Conservation (phyloP, 2,329 filamentous ascomycete species). For the Scytalidium lignicola region DNA sequence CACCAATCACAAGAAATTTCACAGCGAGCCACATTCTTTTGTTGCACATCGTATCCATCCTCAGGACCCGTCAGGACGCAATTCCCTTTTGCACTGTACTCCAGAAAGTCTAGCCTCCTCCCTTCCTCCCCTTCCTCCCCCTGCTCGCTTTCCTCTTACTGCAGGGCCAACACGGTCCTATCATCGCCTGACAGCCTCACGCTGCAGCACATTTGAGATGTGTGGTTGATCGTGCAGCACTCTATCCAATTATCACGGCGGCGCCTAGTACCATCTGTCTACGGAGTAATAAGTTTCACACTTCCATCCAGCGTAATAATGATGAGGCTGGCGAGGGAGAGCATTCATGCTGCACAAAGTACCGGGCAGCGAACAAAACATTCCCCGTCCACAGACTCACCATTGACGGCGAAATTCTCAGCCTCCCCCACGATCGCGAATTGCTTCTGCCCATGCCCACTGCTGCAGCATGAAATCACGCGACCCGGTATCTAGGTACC, state of each 20-base stretch:
- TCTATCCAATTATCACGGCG: no score
- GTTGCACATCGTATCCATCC: not conserved
- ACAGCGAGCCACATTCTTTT: not conserved
- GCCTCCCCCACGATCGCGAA: not conserved
- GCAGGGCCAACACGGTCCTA: not conserved
- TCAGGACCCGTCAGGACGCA: not conserved
- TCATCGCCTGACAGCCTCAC: not conserved
- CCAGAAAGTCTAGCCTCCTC: no score
- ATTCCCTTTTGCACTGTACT: no score
- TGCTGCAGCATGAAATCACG: conserved; percentile 1
- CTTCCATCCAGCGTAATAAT: no score
- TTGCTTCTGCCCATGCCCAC: not conserved
- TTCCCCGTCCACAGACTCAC: no score
- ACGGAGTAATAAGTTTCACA: no score
- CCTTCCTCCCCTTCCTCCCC: no score
- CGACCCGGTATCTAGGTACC: conserved; percentile 2
- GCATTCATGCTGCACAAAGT: no score
- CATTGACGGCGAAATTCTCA: not conserved
- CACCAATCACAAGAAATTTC: not conserved
- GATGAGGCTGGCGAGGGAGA: no score
- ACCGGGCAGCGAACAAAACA: no score
- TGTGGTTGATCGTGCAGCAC: not conserved
- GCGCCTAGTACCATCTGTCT: no score
- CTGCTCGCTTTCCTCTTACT: not conserved
- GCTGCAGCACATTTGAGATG: not conserved